A percentile compares a stretch with the other conserved stretches of the same genome.
Evolutionary conservation across 768 basidiomycete genomes (phyloP).

Genomic region (Pleurotus tuber-regium): DNA sequence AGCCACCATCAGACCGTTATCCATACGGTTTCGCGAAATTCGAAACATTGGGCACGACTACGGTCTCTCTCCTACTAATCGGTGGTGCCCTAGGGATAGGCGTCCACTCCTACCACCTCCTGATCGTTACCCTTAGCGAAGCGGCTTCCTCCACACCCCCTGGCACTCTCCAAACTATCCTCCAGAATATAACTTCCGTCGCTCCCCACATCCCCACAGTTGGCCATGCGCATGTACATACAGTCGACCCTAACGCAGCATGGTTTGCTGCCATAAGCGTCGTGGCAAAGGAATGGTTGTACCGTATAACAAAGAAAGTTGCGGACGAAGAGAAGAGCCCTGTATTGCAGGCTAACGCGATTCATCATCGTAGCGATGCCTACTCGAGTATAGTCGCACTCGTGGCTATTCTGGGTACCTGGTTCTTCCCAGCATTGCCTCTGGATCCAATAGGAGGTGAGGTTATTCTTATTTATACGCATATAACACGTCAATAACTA

Average conservation of each 20-base stretch:
- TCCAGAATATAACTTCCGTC: conserved; percentile 52
- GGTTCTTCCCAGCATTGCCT: conserved; percentile 80
- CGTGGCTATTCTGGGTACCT: conserved; percentile 88
- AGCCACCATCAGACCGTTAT: conserved; percentile 74
- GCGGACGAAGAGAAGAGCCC: conserved; percentile 90
- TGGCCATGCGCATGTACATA: conserved; percentile 56
- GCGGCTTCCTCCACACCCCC: conserved; percentile 63
- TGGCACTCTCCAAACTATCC: conserved; percentile 60
- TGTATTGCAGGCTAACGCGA: conserved; percentile 92
- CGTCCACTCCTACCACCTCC: conserved; percentile 85
- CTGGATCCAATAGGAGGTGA: conserved; percentile 92
- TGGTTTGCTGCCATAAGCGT: conserved; percentile 91
- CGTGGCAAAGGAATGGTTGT: conserved; percentile 88
- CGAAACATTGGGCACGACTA: conserved; percentile 92
- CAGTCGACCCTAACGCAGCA: conserved; percentile 89
- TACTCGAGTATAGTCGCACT: conserved; percentile 92
- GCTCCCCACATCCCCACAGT: conserved; percentile 52
- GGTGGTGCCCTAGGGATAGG: conserved; percentile 84
- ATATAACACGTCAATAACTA: conserved; percentile 1
- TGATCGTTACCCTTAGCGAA: conserved; percentile 69
- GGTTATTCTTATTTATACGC: conserved; percentile 16
- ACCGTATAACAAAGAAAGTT: conserved; percentile 83
- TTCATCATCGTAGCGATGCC: conserved; percentile 97
- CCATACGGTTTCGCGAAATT: conserved; percentile 93
- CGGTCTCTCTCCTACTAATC: conserved; percentile 83